Evolutionary conservation across 345 rosid species (phyloP).

Genomic region (Psidium guajava): DNA sequence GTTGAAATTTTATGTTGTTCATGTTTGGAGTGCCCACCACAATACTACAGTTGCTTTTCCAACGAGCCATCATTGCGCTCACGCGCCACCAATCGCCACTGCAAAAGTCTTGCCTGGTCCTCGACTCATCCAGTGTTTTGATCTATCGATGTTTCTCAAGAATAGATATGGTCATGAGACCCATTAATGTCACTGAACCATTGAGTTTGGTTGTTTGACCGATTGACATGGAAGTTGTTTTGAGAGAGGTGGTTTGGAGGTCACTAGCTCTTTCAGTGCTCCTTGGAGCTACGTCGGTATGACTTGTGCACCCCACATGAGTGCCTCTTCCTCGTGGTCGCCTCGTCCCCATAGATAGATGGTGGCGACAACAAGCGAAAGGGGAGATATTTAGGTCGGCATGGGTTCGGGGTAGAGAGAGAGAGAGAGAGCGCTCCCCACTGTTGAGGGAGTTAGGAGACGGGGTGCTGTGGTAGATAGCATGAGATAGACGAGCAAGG

Average conservation of each 20-base stretch:
- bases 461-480: not conserved
- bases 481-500: not conserved
- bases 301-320: not conserved
- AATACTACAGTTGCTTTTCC: not conserved
- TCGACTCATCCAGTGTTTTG: not conserved
- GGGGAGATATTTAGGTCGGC: not conserved
- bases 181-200: not conserved
- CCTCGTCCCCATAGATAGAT: not conserved
- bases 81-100: not conserved
- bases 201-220: not conserved
- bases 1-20: conserved; percentile 14
- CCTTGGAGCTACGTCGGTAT: not conserved
- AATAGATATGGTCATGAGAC: not conserved
- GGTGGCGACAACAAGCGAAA: not conserved
- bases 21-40: not conserved
- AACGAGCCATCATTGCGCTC: not conserved
- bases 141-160: not conserved
- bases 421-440: not conserved
- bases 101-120: not conserved
- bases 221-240: not conserved
- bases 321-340: not conserved
- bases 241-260: not conserved
- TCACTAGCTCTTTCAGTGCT: not conserved
- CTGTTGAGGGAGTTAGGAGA: not conserved
- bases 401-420: not conserved